phyloP scores from a whole-genome alignment of 2,329 filamentous ascomycete species.

The Hypocrella siamensis region DNA sequence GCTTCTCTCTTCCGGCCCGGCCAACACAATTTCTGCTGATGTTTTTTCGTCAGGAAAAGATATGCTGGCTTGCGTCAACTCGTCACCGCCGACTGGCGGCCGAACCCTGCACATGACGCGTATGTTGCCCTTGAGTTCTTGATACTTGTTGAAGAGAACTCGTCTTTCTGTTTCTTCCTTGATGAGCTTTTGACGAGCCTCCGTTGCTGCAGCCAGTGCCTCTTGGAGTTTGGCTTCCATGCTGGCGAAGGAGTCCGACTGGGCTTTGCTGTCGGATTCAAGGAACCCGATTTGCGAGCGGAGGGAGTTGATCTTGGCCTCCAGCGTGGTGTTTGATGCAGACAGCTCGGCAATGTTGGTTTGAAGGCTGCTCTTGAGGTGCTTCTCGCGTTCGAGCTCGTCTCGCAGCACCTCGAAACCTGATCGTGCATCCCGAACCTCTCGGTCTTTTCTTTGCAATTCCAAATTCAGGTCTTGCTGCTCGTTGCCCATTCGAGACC shows the following conservation, averaged over 20 bases:
- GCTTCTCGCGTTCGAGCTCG: constrained; percentile 47
- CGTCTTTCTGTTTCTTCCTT: constrained; percentile 82
- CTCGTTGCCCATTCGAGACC: constrained; percentile 32
- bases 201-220: constrained; percentile 52
- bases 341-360: constrained; percentile 41
- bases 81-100: constrained; percentile 44
- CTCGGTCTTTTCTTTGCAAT: constrained; percentile 36
- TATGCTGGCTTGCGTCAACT: constrained; percentile 57
- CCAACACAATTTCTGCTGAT: constrained; percentile 70
- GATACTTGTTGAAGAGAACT: constrained; percentile 92
- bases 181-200: constrained; percentile 66
- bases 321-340: constrained; percentile 48
- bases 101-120: constrained; percentile 94
- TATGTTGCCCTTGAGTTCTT: constrained; percentile 96
- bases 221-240: constrained; percentile 72
- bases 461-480: constrained; percentile 32
- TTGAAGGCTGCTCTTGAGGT: constrained; percentile 37
- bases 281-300: constrained; percentile 76
- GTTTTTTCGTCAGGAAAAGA: constrained; percentile 72
- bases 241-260: constrained; percentile 69
- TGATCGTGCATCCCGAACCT: constrained; percentile 31
- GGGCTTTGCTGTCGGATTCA: constrained; percentile 77
- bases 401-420: constrained; percentile 27
- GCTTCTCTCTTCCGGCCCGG: constrained; percentile 70
- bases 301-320: constrained; percentile 60